These are phyloP conservation scores for Penicillium dipodomyicola DNA, from an alignment of 495 filamentous ascomycete species.

Conservation along the genomic window DNA sequence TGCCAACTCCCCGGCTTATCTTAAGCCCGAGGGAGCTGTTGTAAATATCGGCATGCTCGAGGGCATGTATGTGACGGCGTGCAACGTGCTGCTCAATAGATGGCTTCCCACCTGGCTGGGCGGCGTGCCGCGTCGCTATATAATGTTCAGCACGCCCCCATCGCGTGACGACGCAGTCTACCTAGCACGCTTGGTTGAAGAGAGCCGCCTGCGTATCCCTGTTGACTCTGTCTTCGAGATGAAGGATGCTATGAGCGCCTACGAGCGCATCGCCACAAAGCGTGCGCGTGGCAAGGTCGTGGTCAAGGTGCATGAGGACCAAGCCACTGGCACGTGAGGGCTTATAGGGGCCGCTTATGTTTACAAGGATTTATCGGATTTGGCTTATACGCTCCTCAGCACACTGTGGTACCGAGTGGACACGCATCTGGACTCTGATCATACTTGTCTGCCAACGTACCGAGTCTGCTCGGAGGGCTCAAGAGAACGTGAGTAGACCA, in stretches of 20 bases:
- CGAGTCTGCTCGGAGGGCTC: too few species aligned
- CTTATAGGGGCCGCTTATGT: too few species aligned
- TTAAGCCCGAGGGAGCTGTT: constrained; percentile 37
- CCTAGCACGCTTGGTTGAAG: constrained; percentile 26
- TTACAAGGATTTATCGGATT: too few species aligned
- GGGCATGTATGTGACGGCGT: constrained; percentile 20
- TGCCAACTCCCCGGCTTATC: constrained; percentile 28
- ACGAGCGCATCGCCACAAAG: constrained; percentile 33
- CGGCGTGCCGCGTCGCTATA: constrained; percentile 35
- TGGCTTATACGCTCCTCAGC: too few species aligned
- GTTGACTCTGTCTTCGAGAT: constrained; percentile 40
- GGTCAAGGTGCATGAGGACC: constrained; percentile 25
- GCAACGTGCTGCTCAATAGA: constrained; percentile 31
- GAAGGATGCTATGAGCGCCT: constrained; percentile 33
- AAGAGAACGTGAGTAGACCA: too few species aligned
- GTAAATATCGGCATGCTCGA: constrained; percentile 36
- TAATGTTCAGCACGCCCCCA: constrained; percentile 32
- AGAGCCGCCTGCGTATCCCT: constrained; percentile 29
- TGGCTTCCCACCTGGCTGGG: constrained; percentile 35
- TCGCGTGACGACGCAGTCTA: constrained; percentile 22
- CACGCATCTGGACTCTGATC: too few species aligned
- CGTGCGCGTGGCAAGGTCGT: constrained; percentile 40
- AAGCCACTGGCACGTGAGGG: neutral
- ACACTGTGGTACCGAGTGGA: too few species aligned
- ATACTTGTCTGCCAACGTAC: too few species aligned